These are phyloP conservation scores for Steccherinum ochraceum DNA, from an alignment of 768 basidiomycete species.

Conservation along the genomic window DNA sequence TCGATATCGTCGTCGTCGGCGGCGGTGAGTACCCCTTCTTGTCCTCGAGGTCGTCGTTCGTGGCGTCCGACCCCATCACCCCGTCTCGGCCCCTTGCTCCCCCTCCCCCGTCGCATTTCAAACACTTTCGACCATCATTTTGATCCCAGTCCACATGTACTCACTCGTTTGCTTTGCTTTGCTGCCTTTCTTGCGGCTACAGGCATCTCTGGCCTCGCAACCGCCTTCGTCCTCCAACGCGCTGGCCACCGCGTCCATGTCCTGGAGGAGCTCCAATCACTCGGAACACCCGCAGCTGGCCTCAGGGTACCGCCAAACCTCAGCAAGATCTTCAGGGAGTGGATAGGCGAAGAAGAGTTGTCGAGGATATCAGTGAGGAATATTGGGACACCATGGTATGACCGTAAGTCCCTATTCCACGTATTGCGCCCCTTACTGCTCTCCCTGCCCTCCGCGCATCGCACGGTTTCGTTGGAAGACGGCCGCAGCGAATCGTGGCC, in stretches of 20 bases:
- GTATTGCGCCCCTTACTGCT: too few relatives aligned
- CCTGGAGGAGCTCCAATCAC: constrained; percentile 41
- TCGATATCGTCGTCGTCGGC: constrained; percentile 9
- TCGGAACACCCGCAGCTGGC: constrained; percentile 31
- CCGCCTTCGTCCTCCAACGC: constrained; percentile 47
- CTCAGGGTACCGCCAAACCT: constrained; percentile 53
- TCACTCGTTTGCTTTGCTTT: neutral
- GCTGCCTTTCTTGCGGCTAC: constrained; percentile 1
- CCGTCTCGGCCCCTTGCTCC: neutral
- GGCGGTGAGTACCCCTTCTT: constrained; percentile 6
- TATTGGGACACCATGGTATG: constrained; percentile 26
- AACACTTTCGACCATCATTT: neutral
- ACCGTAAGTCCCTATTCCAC: constrained; percentile 23
- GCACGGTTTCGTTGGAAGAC: too few relatives aligned
- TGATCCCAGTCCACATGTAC: neutral
- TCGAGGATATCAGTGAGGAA: constrained; percentile 30
- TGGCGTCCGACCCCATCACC: neutral
- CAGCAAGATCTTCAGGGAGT: constrained; percentile 46
- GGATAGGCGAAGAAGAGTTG: constrained; percentile 45
- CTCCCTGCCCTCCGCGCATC: too few relatives aligned
- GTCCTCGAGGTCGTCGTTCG: neutral
- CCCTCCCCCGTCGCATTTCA: too few relatives aligned
- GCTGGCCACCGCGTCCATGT: constrained; percentile 58
- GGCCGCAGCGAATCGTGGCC: too few relatives aligned
- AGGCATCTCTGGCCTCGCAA: constrained; percentile 49